Base-by-base conservation (phyloP, 2,329 filamentous ascomycete genomes). In the Exophiala viscosa region DNA sequence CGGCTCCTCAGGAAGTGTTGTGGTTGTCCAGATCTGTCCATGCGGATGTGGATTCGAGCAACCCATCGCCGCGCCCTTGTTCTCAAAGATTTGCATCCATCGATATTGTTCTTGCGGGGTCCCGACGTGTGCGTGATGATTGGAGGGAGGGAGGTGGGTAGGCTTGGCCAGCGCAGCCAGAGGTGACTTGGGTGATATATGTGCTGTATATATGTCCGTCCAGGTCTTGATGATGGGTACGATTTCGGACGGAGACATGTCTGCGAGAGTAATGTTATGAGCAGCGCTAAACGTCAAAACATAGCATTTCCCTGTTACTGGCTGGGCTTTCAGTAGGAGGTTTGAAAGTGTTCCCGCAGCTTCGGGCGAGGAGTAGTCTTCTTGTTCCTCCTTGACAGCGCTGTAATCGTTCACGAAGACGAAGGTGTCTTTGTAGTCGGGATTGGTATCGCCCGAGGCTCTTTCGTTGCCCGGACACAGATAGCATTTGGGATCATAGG, bases 1-100 rank as follows among this genome's bases (percentile, higher is more conserved):
- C 0, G 90, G 90, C 70, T 99, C 93, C 67, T 97, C 91, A 0
- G 93, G 93, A 61, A 96, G 75, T 5, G 85, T 87, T 17, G 89
- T 96, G 0, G 91, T 95, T 2, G 90, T 93, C 93, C 93, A 99
- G 58, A 96, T 80, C 70, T 99, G 93, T 54, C 93, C 92, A 72
- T 99, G 93, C 0, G 93, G 93, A 69, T 99, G 93, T 1, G 93
- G 93, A 69, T 99, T 99, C 1, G 92, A 97, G 76, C 93, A 99
- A 46, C 93, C 93, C 93, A 99, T 99, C 9, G 92, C 90, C 1
- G 88, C 84, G 46, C 93, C 93, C 73, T 99, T 99, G 77, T 99
- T 99, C 74, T 99, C 93, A 59, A 99, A 99, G 60, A 99, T 97
- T 69, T 99, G 93, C 91, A 99, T 96, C 73, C 95, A 97, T 48